Conservation (phyloP, 257 asterid species). For the Lithospermum erythrorhizon region DNA sequence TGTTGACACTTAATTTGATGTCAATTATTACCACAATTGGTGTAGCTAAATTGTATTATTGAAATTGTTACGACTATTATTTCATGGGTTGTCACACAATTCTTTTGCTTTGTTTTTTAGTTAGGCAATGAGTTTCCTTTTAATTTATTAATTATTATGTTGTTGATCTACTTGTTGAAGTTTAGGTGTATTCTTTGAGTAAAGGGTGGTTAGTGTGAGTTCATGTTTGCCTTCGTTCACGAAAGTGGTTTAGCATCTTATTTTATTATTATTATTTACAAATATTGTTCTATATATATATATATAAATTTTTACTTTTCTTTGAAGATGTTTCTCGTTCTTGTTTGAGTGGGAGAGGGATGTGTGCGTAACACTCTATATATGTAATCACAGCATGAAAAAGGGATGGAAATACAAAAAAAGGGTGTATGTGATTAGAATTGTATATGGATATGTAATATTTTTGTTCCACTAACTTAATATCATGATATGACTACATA, state of each 20-base stretch:
- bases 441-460: too few relatives aligned
- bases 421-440: too few relatives aligned
- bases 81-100: conserved; percentile 13
- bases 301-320: not conserved
- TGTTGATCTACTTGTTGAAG: conserved; percentile 24
- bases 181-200: conserved; percentile 33
- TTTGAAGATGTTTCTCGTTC: conserved; percentile 4
- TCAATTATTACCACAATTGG: not conserved
- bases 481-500: too few relatives aligned
- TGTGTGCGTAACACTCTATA: conserved; percentile 15
- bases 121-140: not conserved
- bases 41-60: conserved; percentile 4
- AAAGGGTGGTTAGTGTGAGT: conserved; percentile 47
- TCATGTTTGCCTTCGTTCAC: conserved; percentile 63
- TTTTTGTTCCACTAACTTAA: too few relatives aligned
- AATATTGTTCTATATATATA: too few relatives aligned
- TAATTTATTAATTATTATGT: conserved; percentile 1
- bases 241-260: conserved; percentile 52
- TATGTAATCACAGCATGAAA: too few relatives aligned
- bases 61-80: conserved; percentile 4
- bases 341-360: conserved; percentile 19
- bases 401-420: too few relatives aligned
- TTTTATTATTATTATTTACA: not conserved
- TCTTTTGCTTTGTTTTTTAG: conserved; percentile 12
- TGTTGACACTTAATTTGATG: not conserved